Evolutionary conservation across 192 early-diverging fungal species (phyloP), one percentile per base, ranked within the genome.

Genomic region (Globomyces pollinis-pini): DNA sequence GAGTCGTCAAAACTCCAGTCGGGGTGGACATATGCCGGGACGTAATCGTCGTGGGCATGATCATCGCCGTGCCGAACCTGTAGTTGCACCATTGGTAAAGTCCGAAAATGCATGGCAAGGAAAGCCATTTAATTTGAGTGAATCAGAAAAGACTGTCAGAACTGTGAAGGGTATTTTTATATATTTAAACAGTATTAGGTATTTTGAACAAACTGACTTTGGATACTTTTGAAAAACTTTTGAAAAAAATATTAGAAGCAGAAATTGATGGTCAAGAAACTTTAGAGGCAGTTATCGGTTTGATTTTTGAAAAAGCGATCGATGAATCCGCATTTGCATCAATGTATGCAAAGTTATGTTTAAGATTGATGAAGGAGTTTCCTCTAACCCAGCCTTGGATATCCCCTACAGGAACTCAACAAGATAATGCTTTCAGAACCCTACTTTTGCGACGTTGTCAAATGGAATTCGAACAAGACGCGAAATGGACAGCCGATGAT

Each of bases 141-240:
- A 31, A 51, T 30, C 21, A 31, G 13, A 24, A 16, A 57, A 20
- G 59, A 50, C 9, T 49, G 45, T 16, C 72, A 76, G 18, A 76
- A 54, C 12, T 67, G 30, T 7, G 79, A 47, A 26, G 44, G 23
- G 28, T 26, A 2, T 15, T 26, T 12, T 34, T 76, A 82, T 39
- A 88, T 91, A 81, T n/a, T n/a, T n/a, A n/a, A n/a, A n/a, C n/a
- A n/a, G 85, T 89, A 15, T 90, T 88, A 75, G 81, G 83, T 57
- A 74, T 94, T 16, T 76, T 99, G 54, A 99, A 99, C 83, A 99
- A 99, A 81, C 71, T 99, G 56, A 94, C 96, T 2, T 72, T 89
- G 0, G 96, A 99, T 64, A 94, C 90, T 72, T 99, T 98, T 65
- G 89, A 91, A 28, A 65, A 70, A 12, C 84, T 99, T 23, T 84